Conservation (phyloP, 371 early-diverging fungal genomes). For the Mortierella sp. region DNA sequence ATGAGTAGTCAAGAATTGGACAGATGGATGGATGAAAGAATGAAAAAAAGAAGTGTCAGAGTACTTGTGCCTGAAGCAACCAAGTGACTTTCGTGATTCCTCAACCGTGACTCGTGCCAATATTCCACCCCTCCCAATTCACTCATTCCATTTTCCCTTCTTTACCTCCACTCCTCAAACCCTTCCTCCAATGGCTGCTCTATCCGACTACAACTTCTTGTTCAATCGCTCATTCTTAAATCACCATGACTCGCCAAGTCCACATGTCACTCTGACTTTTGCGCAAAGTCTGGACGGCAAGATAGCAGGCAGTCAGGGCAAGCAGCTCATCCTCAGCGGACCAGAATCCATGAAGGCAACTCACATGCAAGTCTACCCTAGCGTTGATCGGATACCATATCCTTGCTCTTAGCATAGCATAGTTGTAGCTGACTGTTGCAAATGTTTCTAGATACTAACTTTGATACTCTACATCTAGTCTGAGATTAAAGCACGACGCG, state of each 20-base stretch:
- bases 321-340: conserved; percentile 80
- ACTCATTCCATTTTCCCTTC: not conserved
- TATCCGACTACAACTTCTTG: conserved; percentile 30
- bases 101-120: not conserved
- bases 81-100: conserved; percentile 10
- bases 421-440: too few species aligned
- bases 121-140: not conserved
- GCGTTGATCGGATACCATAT: not conserved
- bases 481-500: conserved; percentile 83
- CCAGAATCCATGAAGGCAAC: conserved; percentile 84
- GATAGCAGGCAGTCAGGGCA: conserved; percentile 71
- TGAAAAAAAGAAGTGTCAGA: not conserved
- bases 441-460: not conserved
- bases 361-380: conserved; percentile 62
- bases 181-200: not conserved
- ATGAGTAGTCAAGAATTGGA: not conserved
- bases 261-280: conserved; percentile 82
- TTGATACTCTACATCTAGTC: conserved; percentile 35
- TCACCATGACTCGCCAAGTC: conserved; percentile 11
- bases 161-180: not conserved
- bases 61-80: not conserved
- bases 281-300: conserved; percentile 94
- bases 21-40: not conserved
- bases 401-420: too few species aligned
- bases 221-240: conserved; percentile 21